Evolutionary conservation across 2,329 filamentous ascomycete genomes (phyloP).

Genomic region (Exophiala aquamarina): DNA sequence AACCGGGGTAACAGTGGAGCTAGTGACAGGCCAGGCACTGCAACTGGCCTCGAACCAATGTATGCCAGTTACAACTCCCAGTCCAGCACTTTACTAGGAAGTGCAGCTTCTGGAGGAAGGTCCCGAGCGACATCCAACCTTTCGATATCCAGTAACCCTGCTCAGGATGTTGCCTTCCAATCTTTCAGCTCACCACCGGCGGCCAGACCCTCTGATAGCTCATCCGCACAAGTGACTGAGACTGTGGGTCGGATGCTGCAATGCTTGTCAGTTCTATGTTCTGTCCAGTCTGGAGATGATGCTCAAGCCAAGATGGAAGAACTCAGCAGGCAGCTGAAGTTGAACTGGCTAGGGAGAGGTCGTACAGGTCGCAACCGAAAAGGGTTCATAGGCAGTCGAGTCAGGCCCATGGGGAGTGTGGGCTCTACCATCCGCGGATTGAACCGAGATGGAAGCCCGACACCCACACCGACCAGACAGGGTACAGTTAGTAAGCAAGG

Average conservation of each 20-base stretch:
- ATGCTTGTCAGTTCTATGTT: slow-evolving; percentile 87
- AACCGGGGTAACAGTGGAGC: slow-evolving; percentile 31
- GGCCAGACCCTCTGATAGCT: slow-evolving; percentile 43
- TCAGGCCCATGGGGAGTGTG: slow-evolving; percentile 28
- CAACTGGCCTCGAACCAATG: slow-evolving; percentile 67
- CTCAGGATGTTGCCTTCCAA: slow-evolving; percentile 43
- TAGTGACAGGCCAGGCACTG: slow-evolving; percentile 67
- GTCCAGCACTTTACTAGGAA: slow-evolving; percentile 74
- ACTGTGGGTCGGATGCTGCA: slow-evolving; percentile 95
- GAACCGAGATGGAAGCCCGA: slow-evolving; percentile 29
- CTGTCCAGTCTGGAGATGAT: slow-evolving; percentile 70
- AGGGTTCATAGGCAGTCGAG: slow-evolving; percentile 76
- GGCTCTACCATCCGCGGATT: slow-evolving; percentile 20
- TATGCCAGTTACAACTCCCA: slow-evolving; percentile 79
- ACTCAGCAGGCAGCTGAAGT: slow-evolving; percentile 81
- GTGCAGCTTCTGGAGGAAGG: slow-evolving; percentile 60
- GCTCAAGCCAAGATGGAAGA: slow-evolving; percentile 77
- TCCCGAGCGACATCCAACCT: slow-evolving; percentile 87
- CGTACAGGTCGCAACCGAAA: slow-evolving; percentile 84
- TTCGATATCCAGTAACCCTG: slow-evolving; percentile 46
- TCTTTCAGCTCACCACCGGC: slow-evolving; percentile 40
- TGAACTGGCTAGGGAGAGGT: slow-evolving; percentile 93
- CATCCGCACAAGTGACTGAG: slow-evolving; percentile 77
- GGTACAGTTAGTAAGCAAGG: slow-evolving; percentile 27
- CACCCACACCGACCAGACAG: slow-evolving; percentile 30